Conservation (phyloP, 805 yeast genomes). For the Ascoidea asiatica region DNA sequence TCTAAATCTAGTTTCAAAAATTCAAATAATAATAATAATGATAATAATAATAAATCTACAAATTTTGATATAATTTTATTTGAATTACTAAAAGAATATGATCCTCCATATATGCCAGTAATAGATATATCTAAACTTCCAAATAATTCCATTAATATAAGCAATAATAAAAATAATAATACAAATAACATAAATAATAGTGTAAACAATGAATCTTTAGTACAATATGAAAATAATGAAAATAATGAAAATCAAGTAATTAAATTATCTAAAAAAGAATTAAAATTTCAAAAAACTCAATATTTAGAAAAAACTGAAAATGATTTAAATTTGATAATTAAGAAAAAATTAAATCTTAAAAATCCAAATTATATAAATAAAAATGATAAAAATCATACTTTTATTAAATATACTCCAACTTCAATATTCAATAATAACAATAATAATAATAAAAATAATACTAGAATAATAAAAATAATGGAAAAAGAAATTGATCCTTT, state of each 20-base stretch:
- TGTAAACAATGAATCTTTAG: no score
- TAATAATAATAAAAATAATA: not conserved
- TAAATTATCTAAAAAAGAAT: not conserved
- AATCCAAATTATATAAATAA: not conserved
- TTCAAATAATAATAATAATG: not conserved
- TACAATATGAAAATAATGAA: no score
- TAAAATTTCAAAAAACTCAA: not conserved
- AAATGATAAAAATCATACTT: no score
- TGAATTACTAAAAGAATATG: not conserved
- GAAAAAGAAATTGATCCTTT: conserved; percentile 70
- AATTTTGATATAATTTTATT: not conserved
- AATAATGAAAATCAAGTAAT: no score
- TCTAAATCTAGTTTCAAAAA: not conserved
- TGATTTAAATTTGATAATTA: not conserved
- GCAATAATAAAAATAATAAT: no score
- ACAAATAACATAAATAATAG: no score
- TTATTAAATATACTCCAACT: not conserved
- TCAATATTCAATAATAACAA: not conserved
- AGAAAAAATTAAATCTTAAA: no score
- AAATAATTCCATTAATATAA: no score
- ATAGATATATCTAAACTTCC: no score
- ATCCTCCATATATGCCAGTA: not conserved
- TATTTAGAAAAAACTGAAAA: not conserved
- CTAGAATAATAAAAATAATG: conserved; percentile 48
- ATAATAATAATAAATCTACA: not conserved